phyloP scores from a whole-genome alignment of 495 filamentous ascomycete species.

The Penicillium crystallinum region DNA sequence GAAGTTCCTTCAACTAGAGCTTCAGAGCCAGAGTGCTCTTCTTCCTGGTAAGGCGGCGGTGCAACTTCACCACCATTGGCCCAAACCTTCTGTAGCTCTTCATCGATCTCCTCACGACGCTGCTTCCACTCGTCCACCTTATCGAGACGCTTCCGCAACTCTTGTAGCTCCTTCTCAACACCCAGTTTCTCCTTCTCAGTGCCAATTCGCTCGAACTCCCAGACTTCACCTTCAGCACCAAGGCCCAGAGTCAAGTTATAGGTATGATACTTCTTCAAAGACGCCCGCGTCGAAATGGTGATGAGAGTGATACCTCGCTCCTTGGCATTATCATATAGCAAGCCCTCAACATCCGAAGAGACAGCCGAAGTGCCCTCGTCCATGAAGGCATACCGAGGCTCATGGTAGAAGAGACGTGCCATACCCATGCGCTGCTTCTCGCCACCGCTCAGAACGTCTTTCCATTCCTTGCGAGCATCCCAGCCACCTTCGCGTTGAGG shows the following conservation, averaged over 20 bases:
- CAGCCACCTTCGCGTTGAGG: slow-evolving; percentile 91
- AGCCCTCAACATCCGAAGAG: slow-evolving; percentile 86
- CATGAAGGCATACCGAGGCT: slow-evolving; percentile 87
- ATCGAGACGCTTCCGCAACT: slow-evolving; percentile 70
- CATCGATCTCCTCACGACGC: slow-evolving; percentile 70
- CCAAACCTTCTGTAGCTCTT: slow-evolving; percentile 60
- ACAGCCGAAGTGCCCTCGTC: slow-evolving; percentile 96
- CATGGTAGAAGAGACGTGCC: slow-evolving; percentile 87
- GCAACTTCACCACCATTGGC: slow-evolving; percentile 39
- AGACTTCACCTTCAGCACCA: slow-evolving; percentile 59
- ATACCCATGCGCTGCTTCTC: slow-evolving; percentile 96
- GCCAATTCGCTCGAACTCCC: slow-evolving; percentile 89
- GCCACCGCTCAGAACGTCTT: slow-evolving; percentile 93
- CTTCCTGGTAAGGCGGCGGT: slow-evolving; percentile 36
- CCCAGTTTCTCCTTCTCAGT: slow-evolving; percentile 85
- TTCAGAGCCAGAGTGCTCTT: slow-evolving; percentile 10
- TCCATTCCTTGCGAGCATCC: slow-evolving; percentile 97
- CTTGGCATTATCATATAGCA: slow-evolving; percentile 89
- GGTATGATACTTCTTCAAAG: slow-evolving; percentile 89
- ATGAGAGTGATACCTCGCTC: slow-evolving; percentile 89
- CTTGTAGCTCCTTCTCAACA: slow-evolving; percentile 82
- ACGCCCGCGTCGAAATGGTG: slow-evolving; percentile 88
- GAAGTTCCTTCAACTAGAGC: slow-evolving; percentile 5
- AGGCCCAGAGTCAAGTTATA: slow-evolving; percentile 80
- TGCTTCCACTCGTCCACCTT: slow-evolving; percentile 81